Base-by-base conservation (phyloP, 331 rosid genomes). In the Prunus yedoensis region DNA sequence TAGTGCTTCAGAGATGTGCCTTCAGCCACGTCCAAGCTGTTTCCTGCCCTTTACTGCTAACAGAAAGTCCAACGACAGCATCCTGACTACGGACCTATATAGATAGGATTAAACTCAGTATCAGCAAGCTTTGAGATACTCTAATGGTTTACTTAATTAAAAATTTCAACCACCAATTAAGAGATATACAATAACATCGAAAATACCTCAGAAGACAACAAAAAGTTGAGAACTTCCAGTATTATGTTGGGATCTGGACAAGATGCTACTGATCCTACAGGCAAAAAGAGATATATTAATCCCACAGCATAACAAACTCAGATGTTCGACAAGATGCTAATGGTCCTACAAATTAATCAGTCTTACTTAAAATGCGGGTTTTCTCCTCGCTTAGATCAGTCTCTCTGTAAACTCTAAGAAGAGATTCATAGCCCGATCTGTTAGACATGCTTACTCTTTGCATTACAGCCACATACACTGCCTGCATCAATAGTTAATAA, bases 1-100 rank as follows among this genome's bases (percentile, higher is more conserved):
- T 11, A 4, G 45, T 63, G 71, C 35, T 62, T 51, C 65, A 66
- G 68, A 83, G 49, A 75, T 2, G 30, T 82, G 91, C 98, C 98
- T 93, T 85, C 70, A 93, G 80, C 98, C 98, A 91, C 4, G 85
- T 58, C 98, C 98, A 93, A 78, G 96, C 91, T 66, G 89, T 79
- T 50, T 93, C 97, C 71, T 96, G 91, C 70, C 94, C 97, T 74
- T 89, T 81, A 53, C 50, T 51, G 73, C 84, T 61, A 73, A 87
- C 88, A 77, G 82, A 71, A 16, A 91, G 85, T 72, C 97, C 98
- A 74, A 58, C 80, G 74, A 84, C 79, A 77, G 88, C 97, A 87
- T 93, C 98, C 83, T 93, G 98, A 78, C 86, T 93, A 8, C 96
- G 92, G 67, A 91, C 98, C 97, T 93, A 62, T 56, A 78, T 51